Conservation (phyloP, 2,329 filamentous ascomycete genomes). For the Aspergillus flavus region DNA sequence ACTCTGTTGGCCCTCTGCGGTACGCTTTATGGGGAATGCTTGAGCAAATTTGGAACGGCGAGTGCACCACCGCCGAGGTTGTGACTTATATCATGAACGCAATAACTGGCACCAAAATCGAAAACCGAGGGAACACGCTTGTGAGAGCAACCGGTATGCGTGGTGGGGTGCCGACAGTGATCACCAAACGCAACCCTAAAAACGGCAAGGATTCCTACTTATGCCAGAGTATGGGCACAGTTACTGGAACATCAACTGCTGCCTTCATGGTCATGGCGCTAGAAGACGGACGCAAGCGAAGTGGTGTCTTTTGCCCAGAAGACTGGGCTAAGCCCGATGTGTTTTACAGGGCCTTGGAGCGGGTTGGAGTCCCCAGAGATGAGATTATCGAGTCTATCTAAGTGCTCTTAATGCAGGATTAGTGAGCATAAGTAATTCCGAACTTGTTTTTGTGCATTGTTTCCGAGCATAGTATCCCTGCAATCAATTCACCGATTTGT, state of each 20-base stretch:
- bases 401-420: too few relatives aligned
- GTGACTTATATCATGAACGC: constrained; percentile 10
- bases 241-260: background rate
- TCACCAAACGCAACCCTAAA: constrained; percentile 4
- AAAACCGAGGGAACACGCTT: background rate
- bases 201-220: background rate
- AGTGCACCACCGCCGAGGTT: constrained; percentile 14
- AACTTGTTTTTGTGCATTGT: too few relatives aligned
- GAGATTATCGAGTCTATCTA: background rate
- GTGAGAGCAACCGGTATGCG: constrained; percentile 7
- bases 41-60: constrained; percentile 13
- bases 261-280: background rate
- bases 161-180: background rate
- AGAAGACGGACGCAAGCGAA: background rate
- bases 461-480: too few relatives aligned
- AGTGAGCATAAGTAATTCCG: too few relatives aligned
- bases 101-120: too few relatives aligned
- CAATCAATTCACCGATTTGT: too few relatives aligned
- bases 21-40: constrained; percentile 16
- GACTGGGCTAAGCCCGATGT: background rate
- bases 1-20: constrained; percentile 16
- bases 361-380: background rate
- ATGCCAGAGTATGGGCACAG: background rate
- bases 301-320: background rate
- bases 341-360: background rate